Percentiles rank a stretch among this genome's conserved stretches.
These are phyloP conservation scores for Terana coerulea DNA, from an alignment of 768 basidiomycete genomes.

Conservation along the genomic window DNA sequence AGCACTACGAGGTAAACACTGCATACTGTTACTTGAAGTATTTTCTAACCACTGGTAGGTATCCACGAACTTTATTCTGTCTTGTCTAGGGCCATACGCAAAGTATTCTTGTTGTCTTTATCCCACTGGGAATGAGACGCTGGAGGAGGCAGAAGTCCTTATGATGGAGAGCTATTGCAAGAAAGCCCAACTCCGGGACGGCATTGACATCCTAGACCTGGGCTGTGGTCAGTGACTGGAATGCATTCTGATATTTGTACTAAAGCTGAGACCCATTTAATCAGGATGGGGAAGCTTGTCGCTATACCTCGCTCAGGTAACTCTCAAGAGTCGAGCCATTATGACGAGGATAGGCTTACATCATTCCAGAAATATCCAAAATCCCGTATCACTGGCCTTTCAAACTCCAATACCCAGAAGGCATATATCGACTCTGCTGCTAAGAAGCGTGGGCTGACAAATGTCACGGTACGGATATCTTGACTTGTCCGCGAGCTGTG, in stretches of 20 bases:
- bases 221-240: constrained; percentile 52
- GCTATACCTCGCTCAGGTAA: constrained; percentile 57
- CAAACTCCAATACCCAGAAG: constrained; percentile 69
- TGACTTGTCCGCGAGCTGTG: not conserved
- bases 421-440: constrained; percentile 53
- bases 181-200: constrained; percentile 59
- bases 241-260: not conserved
- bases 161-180: constrained; percentile 67
- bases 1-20: constrained; percentile 62
- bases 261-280: not conserved
- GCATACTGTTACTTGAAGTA: not conserved
- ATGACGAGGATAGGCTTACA: not conserved
- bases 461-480: constrained; percentile 41
- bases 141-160: constrained; percentile 59
- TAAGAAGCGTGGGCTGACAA: constrained; percentile 44
- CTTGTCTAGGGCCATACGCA: constrained; percentile 59
- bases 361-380: constrained; percentile 59
- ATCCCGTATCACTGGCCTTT: constrained; percentile 56
- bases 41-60: constrained; percentile 34
- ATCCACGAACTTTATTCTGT: constrained; percentile 57
- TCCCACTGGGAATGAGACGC: constrained; percentile 52
- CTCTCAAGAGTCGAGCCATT: constrained; percentile 8
- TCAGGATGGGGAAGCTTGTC: constrained; percentile 71
- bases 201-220: constrained; percentile 60
- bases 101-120: constrained; percentile 70